Evolutionary conservation across 163 green algal genomes (phyloP).

Genomic region (Scenedesmus sp.): DNA sequence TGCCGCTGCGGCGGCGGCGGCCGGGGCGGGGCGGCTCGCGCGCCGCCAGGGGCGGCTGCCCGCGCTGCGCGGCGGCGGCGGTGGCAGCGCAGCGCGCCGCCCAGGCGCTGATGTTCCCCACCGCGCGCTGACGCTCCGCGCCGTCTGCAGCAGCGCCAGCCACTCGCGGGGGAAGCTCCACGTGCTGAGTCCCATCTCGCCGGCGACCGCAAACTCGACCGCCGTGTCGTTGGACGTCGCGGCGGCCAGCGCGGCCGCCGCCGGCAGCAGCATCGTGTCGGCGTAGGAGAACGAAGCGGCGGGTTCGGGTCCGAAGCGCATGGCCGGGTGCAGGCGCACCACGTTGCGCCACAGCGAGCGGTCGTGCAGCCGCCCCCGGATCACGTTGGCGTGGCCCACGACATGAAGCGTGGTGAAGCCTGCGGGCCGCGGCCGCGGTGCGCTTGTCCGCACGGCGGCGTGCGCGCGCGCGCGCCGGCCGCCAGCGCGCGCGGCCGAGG

Average conservation of each 20-base stretch:
- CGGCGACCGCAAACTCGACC: conserved; percentile 1
- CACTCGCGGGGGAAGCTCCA: conserved; percentile 6
- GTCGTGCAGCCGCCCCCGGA: background rate
- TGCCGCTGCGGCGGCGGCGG: too few relatives aligned
- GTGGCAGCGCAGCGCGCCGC: too few relatives aligned
- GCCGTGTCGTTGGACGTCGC: background rate
- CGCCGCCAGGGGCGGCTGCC: background rate
- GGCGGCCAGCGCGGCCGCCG: background rate
- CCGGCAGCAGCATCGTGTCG: conserved; percentile 17
- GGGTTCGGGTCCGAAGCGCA: background rate
- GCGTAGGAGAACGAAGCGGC: background rate
- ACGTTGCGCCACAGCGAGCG: conserved; percentile 18
- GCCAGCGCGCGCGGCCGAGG: too few relatives aligned
- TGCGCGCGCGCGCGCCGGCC: too few relatives aligned
- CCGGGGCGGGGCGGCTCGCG: background rate
- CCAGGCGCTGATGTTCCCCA: too few relatives aligned
- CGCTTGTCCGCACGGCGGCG: too few relatives aligned
- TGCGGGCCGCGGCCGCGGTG: too few relatives aligned
- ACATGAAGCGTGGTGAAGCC: conserved; percentile 22
- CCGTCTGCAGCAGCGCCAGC: background rate
- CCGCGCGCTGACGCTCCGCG: too few relatives aligned
- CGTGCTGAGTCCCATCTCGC: conserved; percentile 7
- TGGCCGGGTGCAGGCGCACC: background rate
- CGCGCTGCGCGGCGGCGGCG: too few relatives aligned
- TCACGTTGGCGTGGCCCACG: background rate